phyloP scores from a whole-genome alignment of 768 basidiomycete genomes.

The Thelephora aurantiotincta region DNA sequence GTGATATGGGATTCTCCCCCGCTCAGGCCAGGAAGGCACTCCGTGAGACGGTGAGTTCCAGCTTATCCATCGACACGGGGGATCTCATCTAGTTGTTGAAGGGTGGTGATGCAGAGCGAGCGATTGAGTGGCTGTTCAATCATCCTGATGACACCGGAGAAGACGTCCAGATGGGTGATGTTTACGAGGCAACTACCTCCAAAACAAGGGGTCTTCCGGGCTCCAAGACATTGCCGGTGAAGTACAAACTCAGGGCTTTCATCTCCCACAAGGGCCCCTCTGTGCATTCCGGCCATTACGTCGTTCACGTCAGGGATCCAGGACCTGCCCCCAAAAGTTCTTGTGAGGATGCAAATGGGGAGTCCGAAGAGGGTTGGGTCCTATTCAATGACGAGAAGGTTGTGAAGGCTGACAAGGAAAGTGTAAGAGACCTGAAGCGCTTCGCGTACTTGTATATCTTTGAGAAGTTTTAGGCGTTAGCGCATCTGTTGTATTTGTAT shows the following conservation, averaged over 20 bases:
- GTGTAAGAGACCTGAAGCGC: slow-evolving; percentile 66
- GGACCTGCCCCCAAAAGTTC: not conserved
- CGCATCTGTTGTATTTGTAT: no score
- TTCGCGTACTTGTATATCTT: slow-evolving; percentile 93
- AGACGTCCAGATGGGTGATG: slow-evolving; percentile 18
- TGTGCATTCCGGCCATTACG: slow-evolving; percentile 90
- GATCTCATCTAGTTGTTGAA: slow-evolving; percentile 13
- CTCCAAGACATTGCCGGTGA: slow-evolving; percentile 48
- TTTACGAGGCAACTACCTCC: slow-evolving; percentile 10
- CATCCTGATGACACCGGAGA: slow-evolving; percentile 83
- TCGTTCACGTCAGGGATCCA: slow-evolving; percentile 50
- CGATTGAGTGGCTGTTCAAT: slow-evolving; percentile 92
- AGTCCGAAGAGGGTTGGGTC: slow-evolving; percentile 54
- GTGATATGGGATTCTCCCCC: slow-evolving; percentile 86
- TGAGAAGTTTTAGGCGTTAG: slow-evolving; percentile 31
- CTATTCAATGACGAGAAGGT: slow-evolving; percentile 96
- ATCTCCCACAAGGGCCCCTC: slow-evolving; percentile 95
- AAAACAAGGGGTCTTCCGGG: slow-evolving; percentile 27
- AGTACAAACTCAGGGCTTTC: slow-evolving; percentile 80
- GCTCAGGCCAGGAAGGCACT: slow-evolving; percentile 82
- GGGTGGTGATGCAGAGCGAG: slow-evolving; percentile 68
- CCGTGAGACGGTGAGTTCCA: slow-evolving; percentile 59
- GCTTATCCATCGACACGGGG: not conserved
- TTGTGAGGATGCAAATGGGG: slow-evolving; percentile 16
- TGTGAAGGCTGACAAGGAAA: slow-evolving; percentile 73